Conservation (phyloP, 1,284 basidiomycete species). For the Melampsora americana region DNA sequence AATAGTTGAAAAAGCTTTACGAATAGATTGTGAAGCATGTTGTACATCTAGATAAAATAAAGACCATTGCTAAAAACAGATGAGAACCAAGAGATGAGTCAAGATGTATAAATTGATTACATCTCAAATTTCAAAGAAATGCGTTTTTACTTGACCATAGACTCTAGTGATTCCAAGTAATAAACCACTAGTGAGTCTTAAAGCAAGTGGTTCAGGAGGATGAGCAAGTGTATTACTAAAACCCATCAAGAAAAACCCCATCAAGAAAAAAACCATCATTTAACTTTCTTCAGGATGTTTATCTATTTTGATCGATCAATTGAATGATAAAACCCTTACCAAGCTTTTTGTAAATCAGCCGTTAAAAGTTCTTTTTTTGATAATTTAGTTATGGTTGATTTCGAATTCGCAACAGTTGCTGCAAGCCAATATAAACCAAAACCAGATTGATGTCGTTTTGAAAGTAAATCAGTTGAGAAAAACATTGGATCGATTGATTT, state of each 20-base stretch:
- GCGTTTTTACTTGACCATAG: conserved; percentile 42
- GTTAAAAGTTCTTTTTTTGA: conserved; percentile 40
- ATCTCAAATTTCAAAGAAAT: too few relatives aligned
- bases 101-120: too few relatives aligned
- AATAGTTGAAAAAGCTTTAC: conserved; percentile 15
- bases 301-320: too few relatives aligned
- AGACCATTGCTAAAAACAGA: conserved; percentile 24
- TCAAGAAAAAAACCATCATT: too few relatives aligned
- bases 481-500: too few relatives aligned
- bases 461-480: conserved; percentile 42
- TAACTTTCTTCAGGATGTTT: too few relatives aligned
- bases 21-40: conserved; percentile 34
- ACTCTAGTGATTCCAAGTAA: conserved; percentile 41
- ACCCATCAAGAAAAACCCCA: too few relatives aligned
- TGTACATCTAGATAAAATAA: conserved; percentile 37
- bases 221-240: conserved; percentile 30
- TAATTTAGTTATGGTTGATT: conserved; percentile 26
- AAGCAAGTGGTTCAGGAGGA: conserved; percentile 40
- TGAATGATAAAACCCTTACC: too few relatives aligned
- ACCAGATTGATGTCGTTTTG: conserved; percentile 34
- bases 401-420: conserved; percentile 18
- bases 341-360: conserved; percentile 40
- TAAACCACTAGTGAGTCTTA: conserved; percentile 35
- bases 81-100: not conserved
- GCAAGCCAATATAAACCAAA: conserved; percentile 42